Percentiles rank a stretch among this genome's conserved stretches.
Conservation (phyloP, 2,329 filamentous ascomycete genomes). For the Orbilia quercus region DNA sequence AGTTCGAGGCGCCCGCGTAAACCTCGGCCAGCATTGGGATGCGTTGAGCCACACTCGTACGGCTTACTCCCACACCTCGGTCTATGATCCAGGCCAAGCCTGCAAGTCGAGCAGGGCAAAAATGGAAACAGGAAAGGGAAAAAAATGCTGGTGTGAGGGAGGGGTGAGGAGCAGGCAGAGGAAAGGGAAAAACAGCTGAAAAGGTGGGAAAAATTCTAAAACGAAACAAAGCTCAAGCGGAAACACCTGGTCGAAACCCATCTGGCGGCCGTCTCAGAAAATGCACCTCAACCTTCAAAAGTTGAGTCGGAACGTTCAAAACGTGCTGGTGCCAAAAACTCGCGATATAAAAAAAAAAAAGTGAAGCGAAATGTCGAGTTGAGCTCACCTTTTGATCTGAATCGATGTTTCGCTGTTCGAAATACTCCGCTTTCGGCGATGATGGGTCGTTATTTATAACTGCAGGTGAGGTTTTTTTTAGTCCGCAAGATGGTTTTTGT, state of each 20-base stretch:
- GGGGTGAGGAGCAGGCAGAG: conserved; percentile 3
- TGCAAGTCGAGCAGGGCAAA: conserved; percentile 45
- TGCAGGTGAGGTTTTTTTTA: conserved; percentile 22
- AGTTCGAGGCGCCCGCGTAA: conserved; percentile 51
- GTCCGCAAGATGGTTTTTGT: conserved; percentile 18
- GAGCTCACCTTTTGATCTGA: conserved; percentile 41
- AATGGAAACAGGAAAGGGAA: conserved; percentile 47
- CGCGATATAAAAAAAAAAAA: conserved; percentile 14
- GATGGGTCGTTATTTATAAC: conserved; percentile 24
- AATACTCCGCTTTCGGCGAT: conserved; percentile 47
- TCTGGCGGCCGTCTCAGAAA: conserved; percentile 57
- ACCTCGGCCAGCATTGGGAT: conserved; percentile 32
- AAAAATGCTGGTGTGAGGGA: conserved; percentile 32
- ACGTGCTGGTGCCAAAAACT: conserved; percentile 27
- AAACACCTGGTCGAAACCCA: conserved; percentile 57
- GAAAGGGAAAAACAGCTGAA: conserved; percentile 32
- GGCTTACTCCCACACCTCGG: conserved; percentile 45
- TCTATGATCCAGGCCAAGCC: conserved; percentile 29
- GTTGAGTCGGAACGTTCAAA: conserved; percentile 30
- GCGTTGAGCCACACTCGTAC: conserved; percentile 44
- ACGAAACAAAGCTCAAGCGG: conserved; percentile 57
- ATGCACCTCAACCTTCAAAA: conserved; percentile 57
- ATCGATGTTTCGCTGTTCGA: conserved; percentile 27
- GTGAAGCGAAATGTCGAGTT: conserved; percentile 27
- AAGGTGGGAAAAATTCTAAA: conserved; percentile 50